Evolutionary conservation across 2,329 filamentous ascomycete species (phyloP).

Genomic region (Cryphonectria parasitica): DNA sequence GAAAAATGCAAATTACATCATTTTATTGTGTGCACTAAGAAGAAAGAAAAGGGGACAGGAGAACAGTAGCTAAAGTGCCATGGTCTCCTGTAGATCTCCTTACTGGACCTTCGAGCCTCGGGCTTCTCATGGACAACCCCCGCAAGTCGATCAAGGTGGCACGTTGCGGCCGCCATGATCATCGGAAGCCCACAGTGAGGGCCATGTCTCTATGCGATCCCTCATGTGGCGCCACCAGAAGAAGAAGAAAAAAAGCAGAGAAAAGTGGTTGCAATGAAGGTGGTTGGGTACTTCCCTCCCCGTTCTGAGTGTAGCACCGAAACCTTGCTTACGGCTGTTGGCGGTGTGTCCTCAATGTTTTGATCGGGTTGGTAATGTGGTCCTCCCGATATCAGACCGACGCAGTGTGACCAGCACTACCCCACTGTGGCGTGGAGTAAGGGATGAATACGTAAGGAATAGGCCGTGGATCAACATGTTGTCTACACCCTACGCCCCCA

Average conservation of each 20-base stretch:
- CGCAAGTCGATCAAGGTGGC: background rate
- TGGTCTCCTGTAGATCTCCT: no score
- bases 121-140: background rate
- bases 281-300: background rate
- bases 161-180: background rate
- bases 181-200: background rate
- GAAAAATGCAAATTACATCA: background rate
- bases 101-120: no score
- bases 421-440: background rate
- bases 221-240: slow-evolving; percentile 3
- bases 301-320: background rate
- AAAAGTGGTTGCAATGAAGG: background rate
- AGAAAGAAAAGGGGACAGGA: background rate
- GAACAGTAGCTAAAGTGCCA: background rate
- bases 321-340: slow-evolving; percentile 4
- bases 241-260: no score
- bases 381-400: background rate
- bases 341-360: background rate
- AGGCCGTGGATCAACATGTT: background rate
- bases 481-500: background rate
- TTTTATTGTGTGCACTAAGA: background rate
- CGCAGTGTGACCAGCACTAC: background rate
- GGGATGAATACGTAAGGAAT: background rate
- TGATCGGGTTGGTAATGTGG: background rate
- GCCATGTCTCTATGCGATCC: background rate